Evolutionary conservation across 2,329 filamentous ascomycete species (phyloP).

Genomic region (Pseudogymnoascus sp.): DNA sequence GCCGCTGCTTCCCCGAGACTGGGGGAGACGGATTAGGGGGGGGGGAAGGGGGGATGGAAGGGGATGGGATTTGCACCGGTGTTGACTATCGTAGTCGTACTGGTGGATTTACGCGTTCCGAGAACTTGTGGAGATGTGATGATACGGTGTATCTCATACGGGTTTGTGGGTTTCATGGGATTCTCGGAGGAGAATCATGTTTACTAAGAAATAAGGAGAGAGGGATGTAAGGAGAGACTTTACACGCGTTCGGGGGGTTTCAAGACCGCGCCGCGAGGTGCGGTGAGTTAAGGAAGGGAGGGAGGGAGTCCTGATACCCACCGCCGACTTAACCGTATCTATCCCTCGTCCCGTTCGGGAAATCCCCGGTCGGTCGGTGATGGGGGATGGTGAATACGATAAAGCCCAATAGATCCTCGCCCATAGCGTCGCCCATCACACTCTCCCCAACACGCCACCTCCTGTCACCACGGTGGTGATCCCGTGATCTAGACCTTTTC

Average conservation of each 20-base stretch:
- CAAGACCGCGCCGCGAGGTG: no score
- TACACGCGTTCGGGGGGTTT: background rate
- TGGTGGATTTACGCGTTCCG: no score
- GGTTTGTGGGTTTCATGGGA: background rate
- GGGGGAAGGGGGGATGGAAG: background rate
- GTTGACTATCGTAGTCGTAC: no score
- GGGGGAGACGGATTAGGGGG: background rate
- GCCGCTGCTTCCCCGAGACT: background rate
- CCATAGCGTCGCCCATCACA: background rate
- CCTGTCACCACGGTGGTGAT: background rate
- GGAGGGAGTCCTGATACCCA: no score
- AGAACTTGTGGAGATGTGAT: no score
- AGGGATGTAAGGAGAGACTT: background rate
- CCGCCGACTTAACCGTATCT: background rate
- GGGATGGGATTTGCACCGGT: background rate
- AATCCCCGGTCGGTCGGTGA: background rate
- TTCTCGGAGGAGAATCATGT: no score
- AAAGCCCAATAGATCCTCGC: background rate
- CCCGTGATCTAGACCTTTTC: background rate
- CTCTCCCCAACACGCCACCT: background rate
- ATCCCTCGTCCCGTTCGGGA: background rate
- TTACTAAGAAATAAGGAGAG: no score
- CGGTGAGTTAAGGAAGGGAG: background rate
- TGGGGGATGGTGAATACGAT: background rate
- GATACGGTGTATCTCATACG: background rate